Percentiles rank a stretch among this genome's conserved stretches.
Evolutionary conservation across 805 yeast genomes (phyloP).

Genomic region (Torulaspora microellipsoides): DNA sequence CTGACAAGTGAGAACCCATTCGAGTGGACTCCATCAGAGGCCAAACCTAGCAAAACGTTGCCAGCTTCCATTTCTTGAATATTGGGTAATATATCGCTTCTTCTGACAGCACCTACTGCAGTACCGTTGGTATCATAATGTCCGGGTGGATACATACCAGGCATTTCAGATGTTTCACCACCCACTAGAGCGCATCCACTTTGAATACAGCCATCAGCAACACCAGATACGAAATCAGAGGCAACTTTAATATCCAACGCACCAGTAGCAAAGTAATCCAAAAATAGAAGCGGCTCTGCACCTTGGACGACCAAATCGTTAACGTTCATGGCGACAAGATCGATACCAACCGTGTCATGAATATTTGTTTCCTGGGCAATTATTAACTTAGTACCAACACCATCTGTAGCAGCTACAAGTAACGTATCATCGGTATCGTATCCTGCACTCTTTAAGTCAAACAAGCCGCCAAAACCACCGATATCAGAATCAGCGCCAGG

Average conservation of each 20-base stretch:
- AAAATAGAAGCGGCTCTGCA: constrained; percentile 92
- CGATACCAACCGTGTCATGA: constrained; percentile 98
- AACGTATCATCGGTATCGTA: constrained; percentile 68
- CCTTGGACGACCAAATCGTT: constrained; percentile 98
- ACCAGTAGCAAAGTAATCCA: constrained; percentile 96
- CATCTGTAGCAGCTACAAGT: constrained; percentile 96
- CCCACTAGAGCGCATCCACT: constrained; percentile 98
- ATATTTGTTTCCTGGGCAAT: constrained; percentile 86
- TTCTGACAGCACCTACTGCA: constrained; percentile 93
- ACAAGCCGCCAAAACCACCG: constrained; percentile 98
- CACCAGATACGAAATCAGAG: constrained; percentile 87
- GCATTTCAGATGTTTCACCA: constrained; percentile 99
- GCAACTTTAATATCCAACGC: constrained; percentile 81
- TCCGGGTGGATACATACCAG: constrained; percentile 93
- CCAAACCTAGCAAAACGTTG: constrained; percentile 78
- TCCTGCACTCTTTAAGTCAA: constrained; percentile 86
- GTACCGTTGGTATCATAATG: constrained; percentile 99
- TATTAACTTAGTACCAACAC: constrained; percentile 96
- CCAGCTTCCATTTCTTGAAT: constrained; percentile 66
- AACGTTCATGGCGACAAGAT: constrained; percentile 98
- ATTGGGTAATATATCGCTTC: constrained; percentile 69
- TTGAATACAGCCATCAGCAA: constrained; percentile 90
- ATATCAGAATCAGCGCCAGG: constrained; percentile 97
- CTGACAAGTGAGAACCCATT: constrained; percentile 95
- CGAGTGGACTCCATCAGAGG: constrained; percentile 91